Percentiles rank a stretch among this genome's conserved stretches.
phyloP scores from a whole-genome alignment of 1,284 basidiomycete genomes.

The Boletus mariae region DNA sequence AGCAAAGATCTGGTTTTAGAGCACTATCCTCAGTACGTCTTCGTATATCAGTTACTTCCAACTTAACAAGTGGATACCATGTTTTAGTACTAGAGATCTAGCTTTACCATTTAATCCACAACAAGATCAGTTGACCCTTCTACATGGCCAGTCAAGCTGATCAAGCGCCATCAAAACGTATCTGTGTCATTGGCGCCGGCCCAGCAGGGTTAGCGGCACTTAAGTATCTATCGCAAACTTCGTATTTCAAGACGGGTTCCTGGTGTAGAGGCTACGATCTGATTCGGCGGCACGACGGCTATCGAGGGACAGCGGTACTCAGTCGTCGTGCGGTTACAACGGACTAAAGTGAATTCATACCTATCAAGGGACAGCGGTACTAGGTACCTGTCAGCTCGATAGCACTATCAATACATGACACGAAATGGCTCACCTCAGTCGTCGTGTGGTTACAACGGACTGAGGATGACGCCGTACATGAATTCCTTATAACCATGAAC shows the following conservation, averaged over 20 bases:
- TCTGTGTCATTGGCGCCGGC: conserved; percentile 70
- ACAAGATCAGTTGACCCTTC: neutral
- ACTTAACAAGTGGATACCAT: neutral
- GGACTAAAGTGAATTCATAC: no score
- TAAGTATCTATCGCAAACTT: conserved; percentile 56
- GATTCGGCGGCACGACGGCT: no score
- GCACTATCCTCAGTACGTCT: neutral
- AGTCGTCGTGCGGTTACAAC: no score
- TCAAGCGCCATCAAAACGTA: conserved; percentile 33
- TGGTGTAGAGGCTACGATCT: no score
- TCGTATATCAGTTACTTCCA: neutral
- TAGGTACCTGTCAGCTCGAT: no score
- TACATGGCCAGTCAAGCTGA: conserved; percentile 10
- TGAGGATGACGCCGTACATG: no score
- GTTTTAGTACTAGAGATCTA: neutral
- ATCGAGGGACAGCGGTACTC: no score
- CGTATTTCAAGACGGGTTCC: conserved; percentile 49
- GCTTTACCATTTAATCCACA: neutral
- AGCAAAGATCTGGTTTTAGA: neutral
- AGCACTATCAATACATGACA: no score
- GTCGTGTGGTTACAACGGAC: no score
- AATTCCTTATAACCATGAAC: no score
- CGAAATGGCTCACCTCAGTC: no score
- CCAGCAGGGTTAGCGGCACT: conserved; percentile 64
- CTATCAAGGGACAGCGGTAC: no score